Evolutionary conservation across 768 basidiomycete genomes (phyloP).

Genomic region (Asterophora lycoperdoides): DNA sequence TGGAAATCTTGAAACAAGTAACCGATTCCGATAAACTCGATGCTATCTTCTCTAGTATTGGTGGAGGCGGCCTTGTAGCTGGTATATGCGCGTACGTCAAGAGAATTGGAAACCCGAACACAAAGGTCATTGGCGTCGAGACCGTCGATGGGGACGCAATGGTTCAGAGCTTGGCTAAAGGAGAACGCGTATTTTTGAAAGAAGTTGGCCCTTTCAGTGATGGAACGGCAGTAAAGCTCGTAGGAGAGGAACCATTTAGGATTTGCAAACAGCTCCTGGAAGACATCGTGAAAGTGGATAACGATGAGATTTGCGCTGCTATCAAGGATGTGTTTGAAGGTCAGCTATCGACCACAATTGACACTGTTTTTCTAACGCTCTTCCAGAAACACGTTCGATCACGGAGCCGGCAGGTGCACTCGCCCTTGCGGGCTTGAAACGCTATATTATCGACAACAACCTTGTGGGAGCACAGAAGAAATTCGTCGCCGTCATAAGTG

Average conservation of each 20-base stretch:
- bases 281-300: conserved; percentile 78
- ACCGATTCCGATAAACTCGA: conserved; percentile 72
- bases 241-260: conserved; percentile 92
- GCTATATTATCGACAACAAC: conserved; percentile 75
- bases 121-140: conserved; percentile 86
- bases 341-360: conserved; percentile 24
- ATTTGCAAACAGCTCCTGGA: conserved; percentile 85
- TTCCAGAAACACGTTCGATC: conserved; percentile 85
- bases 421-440: conserved; percentile 87
- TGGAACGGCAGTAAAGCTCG: conserved; percentile 94
- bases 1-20: conserved; percentile 92
- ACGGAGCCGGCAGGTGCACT: conserved; percentile 97
- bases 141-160: conserved; percentile 95
- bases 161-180: conserved; percentile 73
- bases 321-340: conserved; percentile 99
- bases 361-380: conserved; percentile 1
- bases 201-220: conserved; percentile 98
- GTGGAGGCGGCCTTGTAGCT: conserved; percentile 90
- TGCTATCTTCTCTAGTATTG: conserved; percentile 86
- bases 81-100: conserved; percentile 92
- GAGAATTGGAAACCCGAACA: conserved; percentile 80
- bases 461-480: conserved; percentile 80
- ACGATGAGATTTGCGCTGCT: conserved; percentile 96
- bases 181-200: conserved; percentile 74
- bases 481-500: conserved; percentile 90